Conservation (phyloP, 768 basidiomycete species). For the Amanita polypyramis region DNA sequence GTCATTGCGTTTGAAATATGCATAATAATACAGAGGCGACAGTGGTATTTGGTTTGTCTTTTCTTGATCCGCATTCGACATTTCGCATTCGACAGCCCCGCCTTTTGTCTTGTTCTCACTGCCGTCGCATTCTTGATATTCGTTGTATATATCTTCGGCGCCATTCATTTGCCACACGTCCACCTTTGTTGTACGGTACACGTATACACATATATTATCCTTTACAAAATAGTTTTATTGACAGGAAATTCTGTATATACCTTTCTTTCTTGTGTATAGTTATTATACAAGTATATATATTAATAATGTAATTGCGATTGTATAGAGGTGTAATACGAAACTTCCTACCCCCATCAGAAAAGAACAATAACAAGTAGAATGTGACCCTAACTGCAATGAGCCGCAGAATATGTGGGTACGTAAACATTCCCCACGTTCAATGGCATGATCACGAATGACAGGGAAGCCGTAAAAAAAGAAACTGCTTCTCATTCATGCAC, state of each 20-base stretch:
- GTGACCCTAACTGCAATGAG: conserved; percentile 5
- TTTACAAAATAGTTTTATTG: conserved; percentile 2
- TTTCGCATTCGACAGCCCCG: neutral
- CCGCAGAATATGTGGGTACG: conserved; percentile 4
- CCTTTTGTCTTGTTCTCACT: conserved; percentile 1
- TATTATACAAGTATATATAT: conserved; percentile 6
- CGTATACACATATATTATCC: conserved; percentile 4
- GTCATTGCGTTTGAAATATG: neutral
- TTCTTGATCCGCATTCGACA: conserved; percentile 3
- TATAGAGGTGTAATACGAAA: conserved; percentile 1
- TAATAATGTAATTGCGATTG: conserved; percentile 3
- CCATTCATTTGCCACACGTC: neutral
- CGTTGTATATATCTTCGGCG: conserved; percentile 1
- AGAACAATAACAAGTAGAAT: neutral
- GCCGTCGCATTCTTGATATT: neutral
- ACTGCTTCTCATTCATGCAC: conserved; percentile 1
- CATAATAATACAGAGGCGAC: neutral
- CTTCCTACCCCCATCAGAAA: neutral
- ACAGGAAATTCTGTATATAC: conserved; percentile 3
- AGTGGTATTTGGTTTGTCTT: conserved; percentile 1
- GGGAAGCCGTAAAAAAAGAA: neutral
- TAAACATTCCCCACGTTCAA: conserved; percentile 4
- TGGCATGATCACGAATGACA: conserved; percentile 5
- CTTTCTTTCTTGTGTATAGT: conserved; percentile 8
- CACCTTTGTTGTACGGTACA: conserved; percentile 6